Evolutionary conservation across 306 rosid species (phyloP).

Genomic region (Sesbania bispinosa): DNA sequence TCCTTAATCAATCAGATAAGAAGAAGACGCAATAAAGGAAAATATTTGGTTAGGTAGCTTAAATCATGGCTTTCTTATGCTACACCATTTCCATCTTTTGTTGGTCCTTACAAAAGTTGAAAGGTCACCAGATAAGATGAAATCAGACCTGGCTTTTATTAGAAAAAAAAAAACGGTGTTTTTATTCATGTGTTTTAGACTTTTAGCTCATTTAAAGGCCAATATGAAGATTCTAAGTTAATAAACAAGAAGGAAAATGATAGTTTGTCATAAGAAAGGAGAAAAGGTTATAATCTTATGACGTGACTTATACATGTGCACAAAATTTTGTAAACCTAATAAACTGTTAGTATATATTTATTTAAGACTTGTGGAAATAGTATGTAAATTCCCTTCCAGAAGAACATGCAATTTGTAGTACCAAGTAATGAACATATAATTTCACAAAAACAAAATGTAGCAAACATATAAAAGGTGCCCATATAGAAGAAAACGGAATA

Average conservation of each 20-base stretch:
- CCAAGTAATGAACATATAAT: not conserved
- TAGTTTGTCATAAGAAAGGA: not conserved
- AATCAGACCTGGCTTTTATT: not conserved
- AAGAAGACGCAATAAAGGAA: not conserved
- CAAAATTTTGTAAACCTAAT: not conserved
- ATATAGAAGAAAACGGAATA: too few relatives aligned
- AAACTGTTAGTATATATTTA: not conserved
- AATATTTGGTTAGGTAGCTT: conserved; percentile 10
- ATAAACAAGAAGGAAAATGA: not conserved
- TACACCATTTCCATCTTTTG: not conserved
- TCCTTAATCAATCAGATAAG: conserved; percentile 3
- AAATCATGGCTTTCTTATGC: not conserved
- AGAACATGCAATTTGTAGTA: not conserved
- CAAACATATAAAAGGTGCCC: too few relatives aligned
- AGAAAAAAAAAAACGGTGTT: not conserved
- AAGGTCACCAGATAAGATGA: conserved; percentile 7
- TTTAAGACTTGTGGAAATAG: not conserved
- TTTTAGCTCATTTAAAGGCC: not conserved
- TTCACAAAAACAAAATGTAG: too few relatives aligned
- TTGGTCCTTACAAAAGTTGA: conserved; percentile 8
- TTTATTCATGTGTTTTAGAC: not conserved
- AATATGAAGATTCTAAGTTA: not conserved
- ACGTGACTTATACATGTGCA: not conserved
- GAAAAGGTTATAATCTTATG: not conserved
- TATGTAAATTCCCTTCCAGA: not conserved